Percentiles rank a stretch among this genome's conserved stretches.
Conservation (phyloP, 2,329 filamentous ascomycete species). For the Microcyclosporella mali region DNA sequence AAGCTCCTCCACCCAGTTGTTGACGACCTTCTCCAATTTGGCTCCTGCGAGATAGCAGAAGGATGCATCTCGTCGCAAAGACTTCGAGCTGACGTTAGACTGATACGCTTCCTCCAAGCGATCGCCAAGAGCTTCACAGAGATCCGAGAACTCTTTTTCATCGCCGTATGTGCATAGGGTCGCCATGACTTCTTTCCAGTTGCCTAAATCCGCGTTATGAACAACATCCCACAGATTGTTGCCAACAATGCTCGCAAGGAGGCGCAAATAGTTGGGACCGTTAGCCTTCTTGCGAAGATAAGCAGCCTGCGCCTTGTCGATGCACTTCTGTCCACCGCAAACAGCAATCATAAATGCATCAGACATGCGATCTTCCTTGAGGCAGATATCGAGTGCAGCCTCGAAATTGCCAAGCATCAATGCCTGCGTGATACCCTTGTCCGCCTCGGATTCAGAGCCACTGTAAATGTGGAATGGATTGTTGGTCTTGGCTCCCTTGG, state of each 20-base stretch:
- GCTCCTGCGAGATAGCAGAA: slow-evolving; percentile 96
- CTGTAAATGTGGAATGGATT: slow-evolving; percentile 88
- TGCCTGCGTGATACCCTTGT: slow-evolving; percentile 79
- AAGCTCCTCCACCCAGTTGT: slow-evolving; percentile 87
- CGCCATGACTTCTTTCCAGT: slow-evolving; percentile 98
- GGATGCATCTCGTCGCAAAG: slow-evolving; percentile 73
- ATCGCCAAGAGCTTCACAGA: slow-evolving; percentile 92
- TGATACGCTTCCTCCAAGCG: slow-evolving; percentile 67
- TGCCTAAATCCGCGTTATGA: slow-evolving; percentile 83
- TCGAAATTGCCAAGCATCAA: slow-evolving; percentile 88
- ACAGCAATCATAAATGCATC: slow-evolving; percentile 98
- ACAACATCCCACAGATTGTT: slow-evolving; percentile 99
- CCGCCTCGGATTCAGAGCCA: slow-evolving; percentile 74
- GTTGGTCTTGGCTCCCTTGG: slow-evolving; percentile 86
- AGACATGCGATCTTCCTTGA: slow-evolving; percentile 82
- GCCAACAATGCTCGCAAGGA: slow-evolving; percentile 83
- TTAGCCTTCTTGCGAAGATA: slow-evolving; percentile 80
- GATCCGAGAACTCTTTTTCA: slow-evolving; percentile 81
- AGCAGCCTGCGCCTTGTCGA: slow-evolving; percentile 86
- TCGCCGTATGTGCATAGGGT: slow-evolving; percentile 93
- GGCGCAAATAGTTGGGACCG: slow-evolving; percentile 82
- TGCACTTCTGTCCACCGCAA: slow-evolving; percentile 84
- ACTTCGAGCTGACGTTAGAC: slow-evolving; percentile 44
- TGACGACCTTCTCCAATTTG: slow-evolving; percentile 93
- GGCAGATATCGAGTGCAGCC: slow-evolving; percentile 78